A percentile compares a stretch with the other conserved stretches of the same genome.
phyloP scores from a whole-genome alignment of 164 flowering plant genomes.

The Buxus sempervirens region DNA sequence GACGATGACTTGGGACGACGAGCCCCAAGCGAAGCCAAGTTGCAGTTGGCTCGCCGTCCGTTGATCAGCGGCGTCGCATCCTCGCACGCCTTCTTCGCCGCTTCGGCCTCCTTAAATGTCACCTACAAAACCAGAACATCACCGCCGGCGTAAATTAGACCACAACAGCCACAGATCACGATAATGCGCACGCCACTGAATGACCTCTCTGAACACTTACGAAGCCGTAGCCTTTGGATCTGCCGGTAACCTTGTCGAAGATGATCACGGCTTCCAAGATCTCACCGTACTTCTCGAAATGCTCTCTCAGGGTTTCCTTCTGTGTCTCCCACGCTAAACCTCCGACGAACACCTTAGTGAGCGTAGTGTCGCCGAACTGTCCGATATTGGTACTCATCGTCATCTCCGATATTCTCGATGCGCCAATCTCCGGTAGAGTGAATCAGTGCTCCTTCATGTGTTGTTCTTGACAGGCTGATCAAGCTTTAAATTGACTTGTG shows the following conservation, averaged over 20 bases:
- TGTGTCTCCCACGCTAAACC: conserved; percentile 98
- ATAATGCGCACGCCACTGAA: too few relatives aligned
- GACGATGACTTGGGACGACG: conserved; percentile 52
- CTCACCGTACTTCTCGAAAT: conserved; percentile 84
- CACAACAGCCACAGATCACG: background rate
- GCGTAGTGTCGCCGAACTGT: conserved; percentile 77
- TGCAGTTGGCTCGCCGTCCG: conserved; percentile 94
- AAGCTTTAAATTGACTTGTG: background rate
- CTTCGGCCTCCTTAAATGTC: conserved; percentile 86
- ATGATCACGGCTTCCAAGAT: conserved; percentile 95
- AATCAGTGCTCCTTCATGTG: too few relatives aligned
- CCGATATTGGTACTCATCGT: conserved; percentile 30
- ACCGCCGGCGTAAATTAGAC: conserved; percentile 8
- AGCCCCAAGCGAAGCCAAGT: conserved; percentile 89
- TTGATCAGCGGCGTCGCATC: conserved; percentile 80
- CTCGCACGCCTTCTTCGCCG: conserved; percentile 90
- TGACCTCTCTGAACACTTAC: conserved; percentile 67
- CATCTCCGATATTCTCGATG: conserved; percentile 3
- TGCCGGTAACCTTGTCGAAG: conserved; percentile 75
- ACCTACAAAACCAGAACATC: conserved; percentile 39
- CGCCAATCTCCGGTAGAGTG: background rate
- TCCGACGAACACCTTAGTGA: conserved; percentile 90
- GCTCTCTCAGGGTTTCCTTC: conserved; percentile 65
- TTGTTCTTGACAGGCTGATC: too few relatives aligned
- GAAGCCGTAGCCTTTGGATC: conserved; percentile 99